Conservation (phyloP, 2,329 filamentous ascomycete genomes). For the Fusarium sp. region DNA sequence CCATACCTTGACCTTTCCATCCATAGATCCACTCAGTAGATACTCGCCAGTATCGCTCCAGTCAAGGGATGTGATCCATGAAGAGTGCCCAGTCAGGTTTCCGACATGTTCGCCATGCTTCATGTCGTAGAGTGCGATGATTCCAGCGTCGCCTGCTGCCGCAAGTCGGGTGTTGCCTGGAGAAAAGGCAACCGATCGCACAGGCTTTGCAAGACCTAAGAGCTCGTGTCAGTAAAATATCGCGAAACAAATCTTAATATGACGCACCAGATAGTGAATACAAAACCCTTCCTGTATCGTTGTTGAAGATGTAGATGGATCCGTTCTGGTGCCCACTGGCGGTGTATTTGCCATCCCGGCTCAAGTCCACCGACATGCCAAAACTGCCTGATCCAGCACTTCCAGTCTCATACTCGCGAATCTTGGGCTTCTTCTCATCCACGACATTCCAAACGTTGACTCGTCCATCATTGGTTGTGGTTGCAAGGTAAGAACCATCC, state of each 20-base stretch:
- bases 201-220: constrained; percentile 85
- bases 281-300: constrained; percentile 85
- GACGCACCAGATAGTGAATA: constrained; percentile 84
- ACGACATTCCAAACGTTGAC: constrained; percentile 89
- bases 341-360: constrained; percentile 84
- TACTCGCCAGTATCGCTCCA: constrained; percentile 97
- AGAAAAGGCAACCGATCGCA: constrained; percentile 89
- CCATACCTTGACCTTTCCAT: constrained; percentile 98
- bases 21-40: constrained; percentile 87
- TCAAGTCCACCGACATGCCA: constrained; percentile 88
- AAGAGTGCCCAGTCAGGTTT: constrained; percentile 82
- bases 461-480: constrained; percentile 87
- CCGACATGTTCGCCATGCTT: constrained; percentile 92
- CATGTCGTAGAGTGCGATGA: constrained; percentile 94
- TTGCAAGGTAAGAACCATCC: constrained; percentile 87
- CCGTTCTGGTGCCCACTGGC: constrained; percentile 95
- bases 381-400: constrained; percentile 84
- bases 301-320: constrained; percentile 94
- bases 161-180: constrained; percentile 88
- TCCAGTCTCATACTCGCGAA: constrained; percentile 87
- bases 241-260: no score
- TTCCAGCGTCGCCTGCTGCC: constrained; percentile 88
- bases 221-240: constrained; percentile 20
- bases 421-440: constrained; percentile 71
- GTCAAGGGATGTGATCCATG: constrained; percentile 92